A percentile compares a stretch with the other conserved stretches of the same genome.
Evolutionary conservation across 768 basidiomycete genomes (phyloP).

Genomic region (Lentinula raphanica): DNA sequence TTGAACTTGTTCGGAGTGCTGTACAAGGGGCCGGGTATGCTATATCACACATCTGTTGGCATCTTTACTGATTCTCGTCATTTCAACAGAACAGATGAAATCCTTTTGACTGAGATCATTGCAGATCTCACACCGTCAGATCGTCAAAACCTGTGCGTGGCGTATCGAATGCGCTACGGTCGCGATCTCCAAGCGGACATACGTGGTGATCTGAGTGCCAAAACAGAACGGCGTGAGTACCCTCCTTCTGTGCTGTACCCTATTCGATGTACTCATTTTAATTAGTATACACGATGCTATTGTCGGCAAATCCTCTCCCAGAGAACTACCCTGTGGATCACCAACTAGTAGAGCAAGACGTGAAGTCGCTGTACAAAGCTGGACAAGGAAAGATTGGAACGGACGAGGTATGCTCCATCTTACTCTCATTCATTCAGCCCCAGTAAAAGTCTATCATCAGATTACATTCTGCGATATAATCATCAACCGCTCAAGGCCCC

Average conservation of each 20-base stretch:
- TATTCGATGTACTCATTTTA: background rate
- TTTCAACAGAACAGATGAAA: slow-evolving; percentile 5
- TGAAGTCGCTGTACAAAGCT: slow-evolving; percentile 25
- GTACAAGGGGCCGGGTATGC: slow-evolving; percentile 4
- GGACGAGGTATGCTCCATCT: slow-evolving; percentile 15
- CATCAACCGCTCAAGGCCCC: slow-evolving; percentile 25
- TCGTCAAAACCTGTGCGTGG: background rate
- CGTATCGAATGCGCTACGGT: slow-evolving; percentile 4
- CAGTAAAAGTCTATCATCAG: background rate
- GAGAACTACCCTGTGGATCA: slow-evolving; percentile 27
- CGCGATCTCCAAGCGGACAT: slow-evolving; percentile 9
- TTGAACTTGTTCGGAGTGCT: slow-evolving; percentile 3
- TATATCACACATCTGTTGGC: too few species aligned
- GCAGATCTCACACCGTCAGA: slow-evolving; percentile 8
- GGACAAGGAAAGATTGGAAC: slow-evolving; percentile 31
- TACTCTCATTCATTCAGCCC: background rate
- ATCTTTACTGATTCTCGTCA: too few species aligned
- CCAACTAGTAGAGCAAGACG: slow-evolving; percentile 26
- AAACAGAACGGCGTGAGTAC: slow-evolving; percentile 8
- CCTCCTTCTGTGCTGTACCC: background rate
- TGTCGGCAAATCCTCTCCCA: slow-evolving; percentile 24
- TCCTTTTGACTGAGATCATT: slow-evolving; percentile 9
- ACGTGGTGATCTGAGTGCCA: slow-evolving; percentile 10
- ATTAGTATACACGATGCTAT: slow-evolving; percentile 28
- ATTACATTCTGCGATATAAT: slow-evolving; percentile 28